Conservation (phyloP, 306 rosid species). For the Inga laurina region DNA sequence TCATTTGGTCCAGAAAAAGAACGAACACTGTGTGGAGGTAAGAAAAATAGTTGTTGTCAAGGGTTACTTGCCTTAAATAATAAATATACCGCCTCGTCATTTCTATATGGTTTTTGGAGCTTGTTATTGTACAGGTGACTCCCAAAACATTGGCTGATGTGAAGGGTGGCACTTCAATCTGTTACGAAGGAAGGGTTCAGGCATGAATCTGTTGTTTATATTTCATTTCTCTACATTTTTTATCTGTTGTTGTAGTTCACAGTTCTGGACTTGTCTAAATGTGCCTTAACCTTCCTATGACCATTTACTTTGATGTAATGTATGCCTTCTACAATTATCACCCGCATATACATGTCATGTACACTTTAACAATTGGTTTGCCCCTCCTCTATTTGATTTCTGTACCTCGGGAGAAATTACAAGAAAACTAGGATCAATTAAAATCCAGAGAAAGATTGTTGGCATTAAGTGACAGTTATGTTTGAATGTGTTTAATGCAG, state of each 20-base stretch:
- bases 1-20: constrained; percentile 78
- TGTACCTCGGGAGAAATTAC: background rate
- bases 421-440: background rate
- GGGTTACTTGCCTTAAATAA: background rate
- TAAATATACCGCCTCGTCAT: constrained; percentile 13
- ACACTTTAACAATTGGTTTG: background rate
- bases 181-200: constrained; percentile 92
- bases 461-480: constrained; percentile 23
- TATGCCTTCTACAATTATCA: background rate
- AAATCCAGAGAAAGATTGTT: background rate
- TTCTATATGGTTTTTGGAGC: constrained; percentile 5
- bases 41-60: constrained; percentile 9
- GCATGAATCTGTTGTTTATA: constrained; percentile 38
- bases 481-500: constrained; percentile 59
- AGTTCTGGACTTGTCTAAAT: background rate
- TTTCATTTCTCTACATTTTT: background rate
- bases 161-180: constrained; percentile 95
- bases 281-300: background rate
- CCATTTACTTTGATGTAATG: constrained; percentile 16
- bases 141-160: constrained; percentile 99
- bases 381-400: constrained; percentile 6
- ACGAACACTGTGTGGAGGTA: constrained; percentile 97
- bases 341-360: background rate
- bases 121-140: constrained; percentile 55
- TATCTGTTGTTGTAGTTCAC: constrained; percentile 5